Conservation (phyloP, 176 grass and related monocot genomes). For the Metroxylon sagu region DNA sequence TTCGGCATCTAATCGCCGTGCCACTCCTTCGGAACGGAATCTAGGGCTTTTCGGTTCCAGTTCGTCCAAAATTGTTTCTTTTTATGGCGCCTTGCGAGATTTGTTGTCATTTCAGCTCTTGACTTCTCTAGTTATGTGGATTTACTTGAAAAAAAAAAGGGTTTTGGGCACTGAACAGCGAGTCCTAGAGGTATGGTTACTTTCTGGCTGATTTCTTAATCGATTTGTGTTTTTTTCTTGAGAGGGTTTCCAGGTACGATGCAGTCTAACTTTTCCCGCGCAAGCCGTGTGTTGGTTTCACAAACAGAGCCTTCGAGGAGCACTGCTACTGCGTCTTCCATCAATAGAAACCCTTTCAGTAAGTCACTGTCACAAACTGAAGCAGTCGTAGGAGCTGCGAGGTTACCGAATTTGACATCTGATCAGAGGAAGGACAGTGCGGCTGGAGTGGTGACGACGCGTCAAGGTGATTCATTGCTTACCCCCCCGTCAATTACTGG, state of each 20-base stretch:
- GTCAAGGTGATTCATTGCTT: slow-evolving; percentile 26
- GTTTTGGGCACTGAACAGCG: neutral
- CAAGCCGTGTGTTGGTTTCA: slow-evolving; percentile 13
- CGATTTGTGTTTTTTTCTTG: neutral
- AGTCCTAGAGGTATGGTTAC: neutral
- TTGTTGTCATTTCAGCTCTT: neutral
- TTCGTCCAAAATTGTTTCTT: neutral
- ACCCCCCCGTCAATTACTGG: slow-evolving; percentile 26
- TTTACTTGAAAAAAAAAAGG: neutral
- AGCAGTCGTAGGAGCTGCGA: neutral
- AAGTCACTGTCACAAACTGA: neutral
- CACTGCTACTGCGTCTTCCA: slow-evolving; percentile 1
- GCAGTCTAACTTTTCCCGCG: slow-evolving; percentile 6
- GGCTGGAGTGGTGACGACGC: slow-evolving; percentile 4
- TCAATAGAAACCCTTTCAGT: neutral
- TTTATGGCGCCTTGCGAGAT: neutral
- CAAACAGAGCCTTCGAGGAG: slow-evolving; percentile 7
- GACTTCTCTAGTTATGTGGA: too few species aligned
- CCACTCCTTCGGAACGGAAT: slow-evolving; percentile 12
- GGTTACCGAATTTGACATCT: slow-evolving; percentile 9
- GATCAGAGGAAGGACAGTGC: slow-evolving; percentile 23
- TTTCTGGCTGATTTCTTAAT: neutral
- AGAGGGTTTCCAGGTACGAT: slow-evolving; percentile 1
- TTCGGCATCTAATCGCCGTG: too few species aligned
- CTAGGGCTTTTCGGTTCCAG: slow-evolving; percentile 2